These are phyloP conservation scores for Aspergillus affinis DNA, from an alignment of 495 filamentous ascomycete genomes.

Conservation along the genomic window DNA sequence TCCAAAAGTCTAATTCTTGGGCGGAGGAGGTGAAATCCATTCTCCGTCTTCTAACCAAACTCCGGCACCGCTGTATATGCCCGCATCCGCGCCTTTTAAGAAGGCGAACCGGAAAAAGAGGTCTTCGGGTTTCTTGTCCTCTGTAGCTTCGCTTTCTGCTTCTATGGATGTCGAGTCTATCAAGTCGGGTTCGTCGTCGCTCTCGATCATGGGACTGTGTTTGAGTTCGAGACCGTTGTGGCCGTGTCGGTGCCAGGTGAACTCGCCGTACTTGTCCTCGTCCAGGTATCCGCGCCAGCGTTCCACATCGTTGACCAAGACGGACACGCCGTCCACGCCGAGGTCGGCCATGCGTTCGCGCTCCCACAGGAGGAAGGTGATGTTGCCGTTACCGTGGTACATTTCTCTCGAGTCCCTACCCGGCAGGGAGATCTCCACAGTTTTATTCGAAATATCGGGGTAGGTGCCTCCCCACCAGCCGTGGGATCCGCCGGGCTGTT, in stretches of 20 bases:
- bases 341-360: slow-evolving; percentile 51
- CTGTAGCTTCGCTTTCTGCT: slow-evolving; percentile 24
- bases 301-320: slow-evolving; percentile 94
- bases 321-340: slow-evolving; percentile 81
- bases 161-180: slow-evolving; percentile 28
- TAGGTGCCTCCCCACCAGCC: slow-evolving; percentile 64
- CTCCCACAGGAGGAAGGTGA: slow-evolving; percentile 57
- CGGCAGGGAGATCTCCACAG: slow-evolving; percentile 53
- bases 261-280: slow-evolving; percentile 43
- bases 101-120: slow-evolving; percentile 88
- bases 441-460: slow-evolving; percentile 55
- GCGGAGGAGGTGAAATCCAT: slow-evolving; percentile 57
- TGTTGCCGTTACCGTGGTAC: slow-evolving; percentile 48
- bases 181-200: slow-evolving; percentile 13
- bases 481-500: slow-evolving; percentile 34
- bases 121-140: slow-evolving; percentile 42
- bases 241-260: slow-evolving; percentile 49
- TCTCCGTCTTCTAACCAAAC: slow-evolving; percentile 66
- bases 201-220: slow-evolving; percentile 23
- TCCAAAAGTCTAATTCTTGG: slow-evolving; percentile 25
- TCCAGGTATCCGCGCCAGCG: slow-evolving; percentile 64
- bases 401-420: slow-evolving; percentile 26
- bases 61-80: slow-evolving; percentile 80
- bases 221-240: slow-evolving; percentile 41
- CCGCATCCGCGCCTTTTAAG: slow-evolving; percentile 65